These are phyloP conservation scores for Trichosporon sp. DNA, from an alignment of 1,284 basidiomycete species.

Conservation along the genomic window DNA sequence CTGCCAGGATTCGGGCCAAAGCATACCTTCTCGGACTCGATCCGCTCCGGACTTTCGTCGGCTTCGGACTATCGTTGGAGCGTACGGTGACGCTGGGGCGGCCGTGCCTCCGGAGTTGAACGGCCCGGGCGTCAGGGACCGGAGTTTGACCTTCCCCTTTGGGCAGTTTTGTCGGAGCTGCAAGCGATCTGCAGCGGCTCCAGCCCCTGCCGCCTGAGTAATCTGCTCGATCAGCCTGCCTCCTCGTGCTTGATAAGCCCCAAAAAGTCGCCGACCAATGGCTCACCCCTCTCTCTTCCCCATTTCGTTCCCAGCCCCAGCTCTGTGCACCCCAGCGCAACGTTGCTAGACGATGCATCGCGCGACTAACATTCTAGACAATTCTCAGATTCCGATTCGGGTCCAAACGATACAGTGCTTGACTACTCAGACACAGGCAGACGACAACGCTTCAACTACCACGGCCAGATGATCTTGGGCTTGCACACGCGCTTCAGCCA, in stretches of 20 bases:
- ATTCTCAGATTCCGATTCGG: not conserved
- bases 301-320: not conserved
- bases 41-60: not conserved
- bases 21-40: too few species aligned
- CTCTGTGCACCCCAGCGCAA: not conserved
- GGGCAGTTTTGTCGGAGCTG: not conserved
- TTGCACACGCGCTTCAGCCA: conserved; percentile 46
- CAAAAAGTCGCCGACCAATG: not conserved
- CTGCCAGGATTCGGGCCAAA: too few species aligned
- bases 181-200: not conserved
- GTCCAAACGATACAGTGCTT: not conserved
- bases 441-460: too few species aligned
- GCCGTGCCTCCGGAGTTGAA: not conserved
- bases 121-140: not conserved
- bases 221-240: not conserved
- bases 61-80: not conserved
- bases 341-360: not conserved
- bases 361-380: not conserved
- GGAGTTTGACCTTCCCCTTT: not conserved
- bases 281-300: too few species aligned
- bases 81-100: not conserved
- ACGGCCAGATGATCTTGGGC: conserved; percentile 44
- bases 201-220: not conserved
- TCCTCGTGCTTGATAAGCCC: not conserved
- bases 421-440: not conserved